These are phyloP conservation scores for Flueggea neowawraea DNA, from an alignment of 441 rosid genomes.

Conservation along the genomic window DNA sequence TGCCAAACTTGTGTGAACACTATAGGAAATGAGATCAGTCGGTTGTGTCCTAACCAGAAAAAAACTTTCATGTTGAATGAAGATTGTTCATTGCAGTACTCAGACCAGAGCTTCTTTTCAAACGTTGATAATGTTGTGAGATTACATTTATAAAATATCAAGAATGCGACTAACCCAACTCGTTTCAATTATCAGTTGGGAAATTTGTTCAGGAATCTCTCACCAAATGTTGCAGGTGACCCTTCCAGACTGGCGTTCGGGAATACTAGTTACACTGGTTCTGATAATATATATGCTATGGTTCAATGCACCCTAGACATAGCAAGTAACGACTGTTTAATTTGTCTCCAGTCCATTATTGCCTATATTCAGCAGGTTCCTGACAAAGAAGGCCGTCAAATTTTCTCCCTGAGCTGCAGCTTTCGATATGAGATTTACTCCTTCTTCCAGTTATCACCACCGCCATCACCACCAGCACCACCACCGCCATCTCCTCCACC, in stretches of 20 bases:
- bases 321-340: conserved; percentile 15
- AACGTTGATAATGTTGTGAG: not conserved
- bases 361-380: conserved; percentile 6
- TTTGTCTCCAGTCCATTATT: conserved; percentile 22
- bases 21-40: conserved; percentile 6
- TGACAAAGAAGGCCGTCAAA: conserved; percentile 9
- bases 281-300: conserved; percentile 17
- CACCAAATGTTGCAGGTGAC: conserved; percentile 14
- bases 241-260: conserved; percentile 22
- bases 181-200: conserved; percentile 15
- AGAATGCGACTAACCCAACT: not conserved
- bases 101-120: conserved; percentile 20
- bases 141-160: not conserved
- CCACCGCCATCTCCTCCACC: conserved; percentile 8
- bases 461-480: conserved; percentile 6
- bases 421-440: conserved; percentile 24
- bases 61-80: conserved; percentile 16
- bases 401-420: conserved; percentile 22
- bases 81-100: conserved; percentile 18
- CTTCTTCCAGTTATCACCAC: conserved; percentile 4
- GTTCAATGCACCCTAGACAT: conserved; percentile 29
- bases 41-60: conserved; percentile 21
- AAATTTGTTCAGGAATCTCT: conserved; percentile 10
- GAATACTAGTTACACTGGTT: conserved; percentile 7
- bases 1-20: conserved; percentile 22